Base-by-base conservation (phyloP, 2,329 filamentous ascomycete species). In the Xenosphaeropsis pyriputrescens region DNA sequence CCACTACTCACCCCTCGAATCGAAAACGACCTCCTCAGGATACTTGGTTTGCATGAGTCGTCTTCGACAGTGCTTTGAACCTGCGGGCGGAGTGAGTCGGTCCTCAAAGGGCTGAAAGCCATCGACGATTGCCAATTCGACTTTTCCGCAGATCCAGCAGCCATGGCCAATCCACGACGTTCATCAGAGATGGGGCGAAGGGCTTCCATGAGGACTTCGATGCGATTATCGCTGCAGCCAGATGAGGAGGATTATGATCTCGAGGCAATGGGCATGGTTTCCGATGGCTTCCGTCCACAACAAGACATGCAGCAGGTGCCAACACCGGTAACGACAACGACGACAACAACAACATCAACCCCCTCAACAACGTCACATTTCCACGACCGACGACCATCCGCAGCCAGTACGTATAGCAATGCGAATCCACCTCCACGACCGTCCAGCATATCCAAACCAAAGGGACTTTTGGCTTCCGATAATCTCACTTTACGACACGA, bases 391-490 rank as follows among this genome's bases (percentile, higher is more conserved):
- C 44, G 18, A 38, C 49, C 18, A 43, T 45, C 32, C 33, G 46
- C 37, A 46, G 45, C 26, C 22, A 40, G 42, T 35, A 39, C 45
- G 50, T 19, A 48, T 47, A 39, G 50, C 46, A 41, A 47, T 26
- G 22, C 22, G 8, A 26, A 26, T 43, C 45, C 54, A 36, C 45
- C 49, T 16, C 53, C 55, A 40, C 61, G 68, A 40, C 63, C 68
- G 29, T 72, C 70, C 3, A 77, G 72, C 51, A 67, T 67, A 35
- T 60, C 67, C 12, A 78, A 78, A 44, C 60, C 66, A n/a, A 62
- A 60, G 5, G n/a, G 16, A 9, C 16, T 17, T 11, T 58, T 57
- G 11, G 57, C 54, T 6, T 57, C 64, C 18, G 69, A 72, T 42
- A 65, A 67, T 13, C 59, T 74, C 13, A 58, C 67, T 7, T 57